These are phyloP conservation scores for Pyropia yezoensis DNA, from an alignment of 23 red algal genomes.

Conservation along the genomic window DNA sequence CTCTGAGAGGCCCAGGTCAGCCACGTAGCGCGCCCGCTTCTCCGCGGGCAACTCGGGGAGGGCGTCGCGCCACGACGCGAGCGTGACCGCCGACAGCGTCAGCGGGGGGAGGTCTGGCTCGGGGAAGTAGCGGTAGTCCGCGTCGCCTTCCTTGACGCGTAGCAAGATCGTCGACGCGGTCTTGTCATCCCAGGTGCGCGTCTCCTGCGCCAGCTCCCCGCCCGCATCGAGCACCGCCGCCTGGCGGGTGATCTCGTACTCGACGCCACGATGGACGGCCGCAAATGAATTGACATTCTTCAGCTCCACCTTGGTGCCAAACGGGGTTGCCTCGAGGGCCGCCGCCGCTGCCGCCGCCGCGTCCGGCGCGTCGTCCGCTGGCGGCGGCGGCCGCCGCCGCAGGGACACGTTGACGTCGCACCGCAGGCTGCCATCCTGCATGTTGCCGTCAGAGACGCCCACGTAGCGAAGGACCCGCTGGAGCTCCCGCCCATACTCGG, in stretches of 20 bases:
- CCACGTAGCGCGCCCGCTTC: slow-evolving; percentile 66
- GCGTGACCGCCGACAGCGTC: slow-evolving; percentile 10
- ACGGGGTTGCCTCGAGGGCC: neutral
- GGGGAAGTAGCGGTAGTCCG: slow-evolving; percentile 96
- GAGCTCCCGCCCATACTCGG: slow-evolving; percentile 82
- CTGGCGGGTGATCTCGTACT: slow-evolving; percentile 87
- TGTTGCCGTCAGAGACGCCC: slow-evolving; percentile 79
- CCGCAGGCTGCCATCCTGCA: slow-evolving; percentile 90
- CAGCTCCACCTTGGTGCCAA: slow-evolving; percentile 89
- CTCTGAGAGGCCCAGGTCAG: slow-evolving; percentile 36
- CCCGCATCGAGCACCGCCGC: slow-evolving; percentile 45
- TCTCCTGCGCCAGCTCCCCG: slow-evolving; percentile 51
- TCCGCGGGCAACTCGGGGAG: slow-evolving; percentile 78
- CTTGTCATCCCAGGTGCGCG: slow-evolving; percentile 88
- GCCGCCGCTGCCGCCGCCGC: neutral
- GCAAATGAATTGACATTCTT: slow-evolving; percentile 97
- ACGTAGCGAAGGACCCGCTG: slow-evolving; percentile 77
- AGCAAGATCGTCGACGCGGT: slow-evolving; percentile 49
- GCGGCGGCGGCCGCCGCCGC: slow-evolving; percentile 4
- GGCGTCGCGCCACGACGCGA: slow-evolving; percentile 28
- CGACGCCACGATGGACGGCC: slow-evolving; percentile 63
- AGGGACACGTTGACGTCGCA: slow-evolving; percentile 94
- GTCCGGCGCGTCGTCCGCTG: slow-evolving; percentile 1
- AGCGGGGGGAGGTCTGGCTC: slow-evolving; percentile 93
- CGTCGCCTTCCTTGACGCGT: slow-evolving; percentile 80